Base-by-base conservation (phyloP, 352 stramenopile genomes). In the Globisporangium okanoganense region DNA sequence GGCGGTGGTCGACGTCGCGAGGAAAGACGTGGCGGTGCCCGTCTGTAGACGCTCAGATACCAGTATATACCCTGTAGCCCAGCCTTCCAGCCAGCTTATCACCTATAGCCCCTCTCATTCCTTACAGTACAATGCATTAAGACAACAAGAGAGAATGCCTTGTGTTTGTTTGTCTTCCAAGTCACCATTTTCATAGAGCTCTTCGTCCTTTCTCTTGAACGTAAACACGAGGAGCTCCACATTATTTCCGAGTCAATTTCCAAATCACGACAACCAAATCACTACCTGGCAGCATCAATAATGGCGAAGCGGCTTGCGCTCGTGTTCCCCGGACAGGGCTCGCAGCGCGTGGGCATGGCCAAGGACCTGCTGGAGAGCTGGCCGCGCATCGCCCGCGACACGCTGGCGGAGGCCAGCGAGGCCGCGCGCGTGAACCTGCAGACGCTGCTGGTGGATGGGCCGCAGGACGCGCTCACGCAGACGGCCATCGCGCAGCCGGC, bases 241-340 rank as follows among this genome's bases (percentile, higher is more conserved):
- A 41, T 24, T n/a, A 20, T 62, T 47, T 31, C 16, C n/a, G 22
- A 44, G 20, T 22, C 25, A 35, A 41, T 25, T 25, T 56, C 5
- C 24, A 2, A 43, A 40, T 44, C 20, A 25, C 22, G 4, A 48
- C 38, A 45, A 43, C 25, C 51, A 62, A 31, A 36, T 12, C 44
- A 50, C 4, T n/a, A 12, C 2, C 10, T 14, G 18, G 20, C 24
- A 33, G 35, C 3, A 3, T n/a, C n/a, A 18, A 25, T 8, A n/a
- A 67, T 66, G 58, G 52, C 71, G 29, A 74, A 66, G 58, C 75
- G 69, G 31, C 62, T 82, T 41, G 82, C 77, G 62, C 81, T 94
- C 31, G 79, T 92, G 66, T 96, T 95, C 69, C 86, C 87, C 18
- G 87, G 87, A 0, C 87, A 96, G 64, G 87, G 87, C 65, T 91